phyloP scores from a whole-genome alignment of 2,329 filamentous ascomycete species.

The Hypoxylon sp. region DNA sequence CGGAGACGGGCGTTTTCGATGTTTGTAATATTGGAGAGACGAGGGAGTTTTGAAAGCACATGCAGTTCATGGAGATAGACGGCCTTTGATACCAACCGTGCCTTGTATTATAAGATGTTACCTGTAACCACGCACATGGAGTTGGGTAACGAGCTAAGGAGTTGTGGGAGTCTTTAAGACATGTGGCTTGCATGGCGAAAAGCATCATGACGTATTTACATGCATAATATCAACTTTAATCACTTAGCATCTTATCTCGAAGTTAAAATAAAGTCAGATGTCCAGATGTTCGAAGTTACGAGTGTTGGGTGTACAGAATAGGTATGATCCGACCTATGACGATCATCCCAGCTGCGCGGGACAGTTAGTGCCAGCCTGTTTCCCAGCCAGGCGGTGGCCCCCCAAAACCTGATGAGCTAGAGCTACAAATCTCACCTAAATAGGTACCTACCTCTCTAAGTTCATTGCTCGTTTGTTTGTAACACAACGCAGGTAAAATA shows the following conservation, averaged over 20 bases:
- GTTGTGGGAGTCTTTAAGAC: background rate
- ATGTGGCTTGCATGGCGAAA: background rate
- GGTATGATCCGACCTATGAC: slow-evolving; percentile 5
- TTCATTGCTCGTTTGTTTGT: too few relatives aligned
- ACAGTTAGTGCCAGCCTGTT: background rate
- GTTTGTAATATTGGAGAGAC: slow-evolving; percentile 89
- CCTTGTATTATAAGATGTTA: background rate
- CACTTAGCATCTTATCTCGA: background rate
- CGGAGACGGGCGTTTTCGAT: slow-evolving; percentile 82
- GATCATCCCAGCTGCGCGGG: slow-evolving; percentile 3
- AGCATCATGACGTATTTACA: background rate
- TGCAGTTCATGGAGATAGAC: background rate
- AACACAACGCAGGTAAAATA: too few relatives aligned
- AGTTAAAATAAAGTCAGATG: slow-evolving; percentile 12
- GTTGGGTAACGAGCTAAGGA: background rate
- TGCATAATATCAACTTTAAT: slow-evolving; percentile 7
- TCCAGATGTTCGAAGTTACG: background rate
- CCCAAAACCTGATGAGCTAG: too few relatives aligned
- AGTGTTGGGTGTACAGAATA: background rate
- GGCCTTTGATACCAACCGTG: too few relatives aligned
- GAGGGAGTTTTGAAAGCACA: slow-evolving; percentile 75
- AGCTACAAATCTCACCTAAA: too few relatives aligned
- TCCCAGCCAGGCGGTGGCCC: background rate
- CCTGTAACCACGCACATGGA: background rate
- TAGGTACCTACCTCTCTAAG: too few relatives aligned